Evolutionary conservation across 2,329 filamentous ascomycete genomes (phyloP), one percentile per base, ranked within the genome.

Genomic region (Trichothecium roseum): DNA sequence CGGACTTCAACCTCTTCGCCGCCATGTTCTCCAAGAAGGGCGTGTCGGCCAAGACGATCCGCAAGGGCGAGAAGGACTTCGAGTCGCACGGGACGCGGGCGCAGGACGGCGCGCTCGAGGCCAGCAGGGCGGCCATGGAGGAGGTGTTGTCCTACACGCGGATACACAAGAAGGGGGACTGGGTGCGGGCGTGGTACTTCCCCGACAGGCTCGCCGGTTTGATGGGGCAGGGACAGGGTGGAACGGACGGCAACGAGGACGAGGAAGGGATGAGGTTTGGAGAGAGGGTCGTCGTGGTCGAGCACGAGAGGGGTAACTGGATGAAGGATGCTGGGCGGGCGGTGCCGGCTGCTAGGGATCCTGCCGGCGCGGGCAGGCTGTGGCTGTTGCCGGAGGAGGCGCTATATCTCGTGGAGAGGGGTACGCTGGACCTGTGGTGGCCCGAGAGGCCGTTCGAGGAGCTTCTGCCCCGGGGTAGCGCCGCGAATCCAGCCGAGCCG

Each of bases 31-130:
- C 24, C 41, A 72, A 72, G 50, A 60, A 63, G 36, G 60, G 64
- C 32, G 57, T 68, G 30, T 69, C 69, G 8, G 57, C 66, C 34
- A 75, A 77, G 47, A 72, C 88, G 9, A 86, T 94, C 26, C 87
- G 89, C 45, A 85, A 87, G 43, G 91, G 91, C 41, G 87, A 94
- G 56, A 98, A 98, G 59, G 91, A 98, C 62, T 98, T 95, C 56
- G 91, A 96, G 61, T 80, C 84, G 18, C 87, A 96, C 59, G 84
- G 84, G 32, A 96, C 91, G 3, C 73, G 75, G 22, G 76, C 84
- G 22, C 91, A 98, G 59, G 77, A 81, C 44, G 70, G 73, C 38
- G 74, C 81, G 8, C 77, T 98, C 35, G 81, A 86, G 50, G 74
- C 83, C 32, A 94, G 86, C 42, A 78, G 89, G 37, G 69, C 73